Percentiles rank a stretch among this genome's conserved stretches.
phyloP scores from a whole-genome alignment of 768 basidiomycete species.

The Suillus spraguei region DNA sequence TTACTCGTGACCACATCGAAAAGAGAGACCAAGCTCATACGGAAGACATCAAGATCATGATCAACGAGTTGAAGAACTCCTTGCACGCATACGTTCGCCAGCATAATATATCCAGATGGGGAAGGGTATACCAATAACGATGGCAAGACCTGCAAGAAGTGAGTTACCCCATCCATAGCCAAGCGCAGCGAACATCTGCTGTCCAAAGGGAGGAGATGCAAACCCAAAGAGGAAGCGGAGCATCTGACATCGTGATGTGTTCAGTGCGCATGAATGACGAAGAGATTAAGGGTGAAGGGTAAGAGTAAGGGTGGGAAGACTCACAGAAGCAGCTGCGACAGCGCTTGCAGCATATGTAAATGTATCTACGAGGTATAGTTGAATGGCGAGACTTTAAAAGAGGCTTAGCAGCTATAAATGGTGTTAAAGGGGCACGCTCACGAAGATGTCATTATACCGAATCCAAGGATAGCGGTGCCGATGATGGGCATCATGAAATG shows the following conservation, averaged over 20 bases:
- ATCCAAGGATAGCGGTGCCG: conserved; percentile 60
- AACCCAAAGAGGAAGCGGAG: neutral
- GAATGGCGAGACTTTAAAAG: conserved; percentile 56
- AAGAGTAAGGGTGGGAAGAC: conserved; percentile 18
- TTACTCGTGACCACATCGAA: neutral
- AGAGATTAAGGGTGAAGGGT: neutral
- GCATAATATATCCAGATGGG: neutral
- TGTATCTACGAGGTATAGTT: conserved; percentile 70
- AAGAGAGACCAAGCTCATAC: too few relatives aligned
- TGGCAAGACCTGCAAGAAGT: neutral
- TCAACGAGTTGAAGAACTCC: neutral
- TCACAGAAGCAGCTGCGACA: conserved; percentile 59
- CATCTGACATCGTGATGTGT: neutral
- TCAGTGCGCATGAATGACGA: neutral
- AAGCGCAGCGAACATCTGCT: neutral
- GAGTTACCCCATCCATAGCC: neutral
- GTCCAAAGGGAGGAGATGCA: neutral
- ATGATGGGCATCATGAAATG: conserved; percentile 82
- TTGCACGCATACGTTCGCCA: neutral
- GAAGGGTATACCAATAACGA: neutral
- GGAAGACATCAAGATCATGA: conserved; percentile 22
- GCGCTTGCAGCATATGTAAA: conserved; percentile 72
- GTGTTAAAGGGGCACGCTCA: conserved; percentile 33
- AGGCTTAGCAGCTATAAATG: neutral
- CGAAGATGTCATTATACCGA: conserved; percentile 64